Evolutionary conservation across 108 stramenopile genomes (phyloP), one percentile per base, ranked within the genome.

Genomic region (Thalassiosira profunda): DNA sequence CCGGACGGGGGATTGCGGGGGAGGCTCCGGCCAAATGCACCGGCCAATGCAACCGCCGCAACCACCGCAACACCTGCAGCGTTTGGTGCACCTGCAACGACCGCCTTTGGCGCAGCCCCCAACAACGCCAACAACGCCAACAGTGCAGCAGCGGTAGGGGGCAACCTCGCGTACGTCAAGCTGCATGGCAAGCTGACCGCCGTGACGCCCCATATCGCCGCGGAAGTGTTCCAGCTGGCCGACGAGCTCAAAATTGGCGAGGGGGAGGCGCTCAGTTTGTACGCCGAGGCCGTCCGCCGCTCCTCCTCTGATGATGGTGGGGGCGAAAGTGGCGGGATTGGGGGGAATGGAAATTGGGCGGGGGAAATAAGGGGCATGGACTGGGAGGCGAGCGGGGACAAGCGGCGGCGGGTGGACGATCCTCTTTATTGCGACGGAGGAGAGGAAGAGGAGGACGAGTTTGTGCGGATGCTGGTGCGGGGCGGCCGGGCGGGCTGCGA

Each of bases 211-310:
- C 52, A 59, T 21, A 82, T 85, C 6, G 55, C 84, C 11, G 17
- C 64, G 21, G 74, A 85, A 17, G 63, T 92, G 15, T 15, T 81
- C 15, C 57, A 46, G 20, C 62, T 92, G 11, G 41, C 86, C 7
- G 65, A 84, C 4, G 90, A 88, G 38, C 64, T 92, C 46, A 63
- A 79, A 24, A 56, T 92, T 10, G 59, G 73, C 24, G 83, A 85
- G 31, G 58, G 52, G 14, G 71, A 89, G 17, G 86, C 80, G 6
- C 37, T 85, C 12, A 38, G 70, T 21, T 65, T 92, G 51, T 87
- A 74, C 52, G 84, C 70, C 0, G 68, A 80, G 35, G 83, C 83
- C 12, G 30, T 20, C 23, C 33, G n/a, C 40, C 14, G 38, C 1
- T 3, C 33, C 1, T 38, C 21, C 36, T 58, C 57, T 65, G 18